Percentiles rank a stretch among this genome's conserved stretches.
These are phyloP conservation scores for Heliosperma pusillum DNA, from an alignment of 148 eudicot genomes.

Conservation along the genomic window DNA sequence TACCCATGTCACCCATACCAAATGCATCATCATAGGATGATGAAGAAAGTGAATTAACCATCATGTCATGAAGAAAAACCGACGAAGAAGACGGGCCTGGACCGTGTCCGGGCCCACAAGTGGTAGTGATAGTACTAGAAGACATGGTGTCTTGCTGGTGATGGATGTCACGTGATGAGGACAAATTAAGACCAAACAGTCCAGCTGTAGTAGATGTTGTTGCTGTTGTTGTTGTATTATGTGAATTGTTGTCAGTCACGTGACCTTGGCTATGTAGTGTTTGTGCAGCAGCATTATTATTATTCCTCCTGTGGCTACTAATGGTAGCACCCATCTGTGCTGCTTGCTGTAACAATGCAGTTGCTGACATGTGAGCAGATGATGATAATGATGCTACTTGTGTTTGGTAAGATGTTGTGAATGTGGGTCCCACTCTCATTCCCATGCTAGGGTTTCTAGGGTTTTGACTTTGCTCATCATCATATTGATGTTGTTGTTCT, in stretches of 20 bases:
- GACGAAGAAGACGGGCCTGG: constrained; percentile 31
- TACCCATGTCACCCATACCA: constrained; percentile 24
- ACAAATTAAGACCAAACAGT: constrained; percentile 52
- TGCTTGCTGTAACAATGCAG: constrained; percentile 89
- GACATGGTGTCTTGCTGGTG: constrained; percentile 26
- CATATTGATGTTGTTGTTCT: background rate
- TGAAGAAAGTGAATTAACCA: constrained; percentile 49
- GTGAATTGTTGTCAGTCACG: constrained; percentile 40
- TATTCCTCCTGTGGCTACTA: too few relatives aligned
- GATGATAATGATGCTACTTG: constrained; percentile 5
- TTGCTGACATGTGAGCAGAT: constrained; percentile 71
- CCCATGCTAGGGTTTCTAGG: constrained; percentile 45
- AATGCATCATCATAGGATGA: constrained; percentile 43
- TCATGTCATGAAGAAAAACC: constrained; percentile 54
- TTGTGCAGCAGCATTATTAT: too few relatives aligned
- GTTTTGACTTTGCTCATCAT: constrained; percentile 35
- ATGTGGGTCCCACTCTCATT: constrained; percentile 35
- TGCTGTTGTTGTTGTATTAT: constrained; percentile 11
- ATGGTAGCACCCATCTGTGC: constrained; percentile 81
- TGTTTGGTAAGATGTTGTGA: constrained; percentile 10
- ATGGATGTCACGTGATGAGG: constrained; percentile 52
- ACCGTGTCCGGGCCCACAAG: background rate
- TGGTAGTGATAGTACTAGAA: constrained; percentile 11
- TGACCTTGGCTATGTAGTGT: constrained; percentile 40
- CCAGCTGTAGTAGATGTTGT: constrained; percentile 38